A percentile compares a stretch with the other conserved stretches of the same genome.
Evolutionary conservation across 495 filamentous ascomycete genomes (phyloP).

Genomic region (Xylaria nigripes): DNA sequence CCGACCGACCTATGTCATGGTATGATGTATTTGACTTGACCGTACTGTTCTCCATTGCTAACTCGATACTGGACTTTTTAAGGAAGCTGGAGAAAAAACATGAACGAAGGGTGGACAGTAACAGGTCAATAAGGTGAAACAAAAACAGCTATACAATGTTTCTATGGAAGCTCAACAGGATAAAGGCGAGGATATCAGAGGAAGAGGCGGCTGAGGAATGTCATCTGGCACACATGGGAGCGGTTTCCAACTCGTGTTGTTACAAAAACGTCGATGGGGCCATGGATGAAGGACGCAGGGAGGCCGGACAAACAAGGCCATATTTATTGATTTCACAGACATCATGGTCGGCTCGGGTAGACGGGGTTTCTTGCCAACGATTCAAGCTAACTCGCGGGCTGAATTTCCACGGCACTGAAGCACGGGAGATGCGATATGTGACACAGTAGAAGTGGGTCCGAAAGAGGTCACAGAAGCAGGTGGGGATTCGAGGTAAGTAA

Average conservation of each 20-base stretch:
- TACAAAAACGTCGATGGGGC: too few species aligned
- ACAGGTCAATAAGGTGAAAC: neutral
- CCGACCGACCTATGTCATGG: slow-evolving; percentile 26
- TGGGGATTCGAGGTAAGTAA: too few species aligned
- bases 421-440: slow-evolving; percentile 5
- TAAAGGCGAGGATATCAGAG: too few species aligned
- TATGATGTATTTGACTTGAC: slow-evolving; percentile 4
- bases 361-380: too few species aligned
- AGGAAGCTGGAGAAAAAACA: neutral
- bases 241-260: too few species aligned
- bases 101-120: neutral
- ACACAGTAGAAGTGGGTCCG: neutral
- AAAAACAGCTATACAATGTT: neutral
- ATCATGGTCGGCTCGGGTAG: too few species aligned
- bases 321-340: too few species aligned
- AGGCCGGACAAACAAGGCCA: neutral
- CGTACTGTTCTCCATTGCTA: slow-evolving; percentile 12
- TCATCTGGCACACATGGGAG: too few species aligned
- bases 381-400: too few species aligned
- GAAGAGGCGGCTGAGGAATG: too few species aligned
- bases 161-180: too few species aligned
- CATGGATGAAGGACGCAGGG: neutral
- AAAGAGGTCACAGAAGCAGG: too few species aligned
- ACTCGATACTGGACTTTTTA: neutral
- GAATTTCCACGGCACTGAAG: slow-evolving; percentile 2